These are phyloP conservation scores for Trypanosoma mega DNA, from an alignment of 208 protist species.

Conservation along the genomic window DNA sequence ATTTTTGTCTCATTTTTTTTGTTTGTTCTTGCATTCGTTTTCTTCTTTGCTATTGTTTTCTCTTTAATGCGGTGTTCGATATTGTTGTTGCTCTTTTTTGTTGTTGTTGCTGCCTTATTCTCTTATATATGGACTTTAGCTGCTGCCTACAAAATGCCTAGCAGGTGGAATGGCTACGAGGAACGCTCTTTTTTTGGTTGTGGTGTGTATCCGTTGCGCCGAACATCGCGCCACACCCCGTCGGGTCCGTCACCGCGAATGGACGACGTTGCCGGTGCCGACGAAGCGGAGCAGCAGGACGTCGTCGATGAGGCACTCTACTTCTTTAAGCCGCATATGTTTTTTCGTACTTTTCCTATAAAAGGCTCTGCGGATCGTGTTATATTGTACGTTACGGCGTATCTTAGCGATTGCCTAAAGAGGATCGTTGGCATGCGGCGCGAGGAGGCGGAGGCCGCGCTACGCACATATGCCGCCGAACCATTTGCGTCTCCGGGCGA, in stretches of 20 bases:
- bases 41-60: neutral
- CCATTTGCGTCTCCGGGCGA: conserved; percentile 32
- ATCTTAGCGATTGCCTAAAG: conserved; percentile 81
- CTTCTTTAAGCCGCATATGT: conserved; percentile 92
- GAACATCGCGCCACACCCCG: conserved; percentile 16
- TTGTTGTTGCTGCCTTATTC: neutral
- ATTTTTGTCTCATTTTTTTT: neutral
- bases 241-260: conserved; percentile 20
- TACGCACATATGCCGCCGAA: conserved; percentile 17
- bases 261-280: conserved; percentile 21
- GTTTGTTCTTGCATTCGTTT: neutral
- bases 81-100: conserved; percentile 3
- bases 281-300: conserved; percentile 58
- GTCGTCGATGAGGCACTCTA: conserved; percentile 90
- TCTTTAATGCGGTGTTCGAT: neutral
- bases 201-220: conserved; percentile 31
- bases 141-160: conserved; percentile 9
- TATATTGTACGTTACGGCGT: conserved; percentile 92
- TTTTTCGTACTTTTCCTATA: conserved; percentile 90
- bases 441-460: conserved; percentile 17
- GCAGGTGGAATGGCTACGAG: conserved; percentile 37
- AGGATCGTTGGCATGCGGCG: conserved; percentile 13
- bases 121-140: neutral
- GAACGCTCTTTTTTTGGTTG: conserved; percentile 30
- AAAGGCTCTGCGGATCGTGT: conserved; percentile 81